phyloP scores from a whole-genome alignment of 2,329 filamentous ascomycete genomes.

The Pseudogymnoascus sp. region DNA sequence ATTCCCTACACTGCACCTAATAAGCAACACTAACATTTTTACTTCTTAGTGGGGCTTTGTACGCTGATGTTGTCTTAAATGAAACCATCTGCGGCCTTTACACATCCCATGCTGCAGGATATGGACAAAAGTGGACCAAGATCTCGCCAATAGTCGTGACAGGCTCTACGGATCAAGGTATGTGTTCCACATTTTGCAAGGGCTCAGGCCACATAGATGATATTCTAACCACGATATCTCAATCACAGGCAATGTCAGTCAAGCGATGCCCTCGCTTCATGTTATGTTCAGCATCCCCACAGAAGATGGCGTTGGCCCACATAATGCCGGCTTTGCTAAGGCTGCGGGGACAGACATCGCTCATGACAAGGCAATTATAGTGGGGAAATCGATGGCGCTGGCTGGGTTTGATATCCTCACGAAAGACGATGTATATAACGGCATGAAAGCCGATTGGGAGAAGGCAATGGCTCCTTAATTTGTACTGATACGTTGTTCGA shows the following conservation, averaged over 20 bases:
- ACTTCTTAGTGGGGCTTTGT: slow-evolving; percentile 29
- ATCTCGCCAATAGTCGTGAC: slow-evolving; percentile 35
- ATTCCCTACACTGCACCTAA: neutral
- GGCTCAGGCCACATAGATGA: neutral
- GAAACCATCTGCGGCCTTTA: slow-evolving; percentile 39
- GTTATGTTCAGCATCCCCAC: slow-evolving; percentile 44
- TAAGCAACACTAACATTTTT: neutral
- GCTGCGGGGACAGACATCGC: slow-evolving; percentile 42
- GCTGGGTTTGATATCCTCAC: slow-evolving; percentile 41
- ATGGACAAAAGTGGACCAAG: slow-evolving; percentile 30
- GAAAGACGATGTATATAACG: slow-evolving; percentile 33
- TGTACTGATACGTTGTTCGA: neutral
- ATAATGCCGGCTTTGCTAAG: slow-evolving; percentile 44
- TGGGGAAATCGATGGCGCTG: slow-evolving; percentile 41
- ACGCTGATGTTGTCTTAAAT: slow-evolving; percentile 49
- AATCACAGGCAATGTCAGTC: slow-evolving; percentile 46
- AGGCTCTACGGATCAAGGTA: slow-evolving; percentile 43
- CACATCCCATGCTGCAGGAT: slow-evolving; percentile 36
- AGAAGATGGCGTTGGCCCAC: slow-evolving; percentile 39
- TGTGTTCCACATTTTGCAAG: slow-evolving; percentile 34
- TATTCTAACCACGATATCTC: neutral
- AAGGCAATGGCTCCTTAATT: slow-evolving; percentile 11
- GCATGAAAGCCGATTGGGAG: slow-evolving; percentile 35
- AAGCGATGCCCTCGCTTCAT: slow-evolving; percentile 48
- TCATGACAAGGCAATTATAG: slow-evolving; percentile 38